Evolutionary conservation across 192 early-diverging fungal genomes (phyloP).

Genomic region (Geosiphon pyriformis): DNA sequence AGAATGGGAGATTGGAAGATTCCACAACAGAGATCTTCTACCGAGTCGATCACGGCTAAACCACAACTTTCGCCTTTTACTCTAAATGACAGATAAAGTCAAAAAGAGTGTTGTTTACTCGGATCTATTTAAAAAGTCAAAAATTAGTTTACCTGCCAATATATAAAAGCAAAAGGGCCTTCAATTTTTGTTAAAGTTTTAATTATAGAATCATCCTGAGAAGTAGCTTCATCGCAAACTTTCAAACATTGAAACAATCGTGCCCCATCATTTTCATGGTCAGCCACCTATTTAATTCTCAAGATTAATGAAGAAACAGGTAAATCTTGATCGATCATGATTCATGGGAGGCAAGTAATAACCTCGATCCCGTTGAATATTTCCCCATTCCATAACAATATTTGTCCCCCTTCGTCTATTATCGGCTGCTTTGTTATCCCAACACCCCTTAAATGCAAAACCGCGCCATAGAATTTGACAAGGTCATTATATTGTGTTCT

Average conservation of each 20-base stretch:
- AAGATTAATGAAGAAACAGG: too few species aligned
- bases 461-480: slow-evolving; percentile 49
- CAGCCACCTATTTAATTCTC: slow-evolving; percentile 27
- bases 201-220: slow-evolving; percentile 28
- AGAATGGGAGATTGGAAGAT: slow-evolving; percentile 32
- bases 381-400: slow-evolving; percentile 87
- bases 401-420: slow-evolving; percentile 38
- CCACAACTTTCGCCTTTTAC: slow-evolving; percentile 47
- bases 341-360: too few species aligned
- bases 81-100: slow-evolving; percentile 27
- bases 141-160: slow-evolving; percentile 46
- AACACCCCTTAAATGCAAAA: slow-evolving; percentile 67
- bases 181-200: slow-evolving; percentile 46
- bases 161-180: slow-evolving; percentile 82
- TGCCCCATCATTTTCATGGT: slow-evolving; percentile 55
- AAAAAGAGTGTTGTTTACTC: too few species aligned
- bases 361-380: slow-evolving; percentile 75
- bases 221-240: slow-evolving; percentile 17
- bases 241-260: slow-evolving; percentile 39
- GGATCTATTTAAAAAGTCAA: too few species aligned
- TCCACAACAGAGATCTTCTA: slow-evolving; percentile 71
- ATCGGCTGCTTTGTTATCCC: slow-evolving; percentile 54
- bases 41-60: slow-evolving; percentile 87
- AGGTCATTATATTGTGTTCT: not conserved
- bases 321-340: too few species aligned